Base-by-base conservation (phyloP, 345 rosid genomes). In the Salix dunnii region DNA sequence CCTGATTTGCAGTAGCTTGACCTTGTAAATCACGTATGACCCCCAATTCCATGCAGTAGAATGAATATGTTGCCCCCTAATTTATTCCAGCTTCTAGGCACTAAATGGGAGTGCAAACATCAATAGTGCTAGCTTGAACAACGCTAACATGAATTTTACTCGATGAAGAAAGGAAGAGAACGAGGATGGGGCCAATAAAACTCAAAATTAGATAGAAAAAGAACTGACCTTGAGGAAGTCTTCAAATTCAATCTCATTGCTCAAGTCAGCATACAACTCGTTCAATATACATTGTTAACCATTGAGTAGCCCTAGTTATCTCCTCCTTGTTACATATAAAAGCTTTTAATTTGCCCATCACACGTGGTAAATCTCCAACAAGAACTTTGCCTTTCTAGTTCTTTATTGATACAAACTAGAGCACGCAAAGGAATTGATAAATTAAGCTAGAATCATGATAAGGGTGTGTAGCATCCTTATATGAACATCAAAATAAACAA, bases 201-300 rank as follows among this genome's bases (percentile, higher is more conserved):
- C 33, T 36, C 35, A 7, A 51, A 43, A 75, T 33, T 33, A 78
- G 67, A 25, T 48, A 33, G 49, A 21, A 16, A 67, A 71, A 71
- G 73, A 66, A 36, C 79, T 83, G 76, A 92, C 97, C 90, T 77
- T 88, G 36, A 94, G 96, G 84, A 94, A 94, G 72, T 83, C 87
- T 82, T 94, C 95, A 77, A 92, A 94, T 70, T 82, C 89, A 20
- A 89, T 79, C 82, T 91, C 97, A 8, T 14, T 65, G 73, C 73
- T 78, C 67, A 64, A 58, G 78, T 87, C 90, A 7, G 2, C 40
- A 36, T 36, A 7, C 40, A 36, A 7, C 40, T 7, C 40, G 10
- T 36, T 8, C 40, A 79, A 78, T 20, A 88, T 84, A 46, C n/a
- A n/a, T n/a, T n/a, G n/a, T n/a, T n/a, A n/a, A n/a, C n/a, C n/a